Evolutionary conservation across 352 stramenopile genomes (phyloP).

Genomic region (Globisporangium lucens): DNA sequence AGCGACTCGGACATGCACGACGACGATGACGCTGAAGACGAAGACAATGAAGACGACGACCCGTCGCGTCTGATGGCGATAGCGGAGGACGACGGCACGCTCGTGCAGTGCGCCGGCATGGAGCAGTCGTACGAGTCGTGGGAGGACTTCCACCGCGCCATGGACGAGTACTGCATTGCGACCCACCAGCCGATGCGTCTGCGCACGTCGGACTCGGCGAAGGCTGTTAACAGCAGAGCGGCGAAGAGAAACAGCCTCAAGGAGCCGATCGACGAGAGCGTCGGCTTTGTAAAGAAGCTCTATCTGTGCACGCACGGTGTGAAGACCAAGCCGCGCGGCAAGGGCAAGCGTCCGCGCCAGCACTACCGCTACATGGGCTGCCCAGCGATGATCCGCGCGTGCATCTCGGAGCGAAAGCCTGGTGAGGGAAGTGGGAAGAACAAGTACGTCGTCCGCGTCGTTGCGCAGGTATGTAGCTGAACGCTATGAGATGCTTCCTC

Average conservation of each 20-base stretch:
- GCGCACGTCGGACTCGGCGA: constrained; percentile 77
- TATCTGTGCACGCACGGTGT: constrained; percentile 83
- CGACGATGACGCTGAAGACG: constrained; percentile 38
- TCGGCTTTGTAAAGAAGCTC: constrained; percentile 84
- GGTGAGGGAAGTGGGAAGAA: constrained; percentile 51
- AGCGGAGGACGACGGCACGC: constrained; percentile 51
- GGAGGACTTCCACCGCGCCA: constrained; percentile 78
- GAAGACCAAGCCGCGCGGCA: constrained; percentile 80
- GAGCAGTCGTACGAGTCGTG: constrained; percentile 81
- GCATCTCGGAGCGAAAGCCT: constrained; percentile 74
- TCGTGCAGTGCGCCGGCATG: constrained; percentile 68
- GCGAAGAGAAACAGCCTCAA: constrained; percentile 85
- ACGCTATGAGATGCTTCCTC: constrained; percentile 3
- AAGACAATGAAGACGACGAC: constrained; percentile 41
- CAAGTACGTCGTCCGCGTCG: constrained; percentile 83
- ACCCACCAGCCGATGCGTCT: constrained; percentile 81
- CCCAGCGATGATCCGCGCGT: constrained; percentile 78
- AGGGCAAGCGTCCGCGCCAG: constrained; percentile 74
- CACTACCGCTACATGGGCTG: constrained; percentile 86
- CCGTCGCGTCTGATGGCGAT: constrained; percentile 42
- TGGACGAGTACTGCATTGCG: constrained; percentile 72
- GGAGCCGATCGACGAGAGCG: constrained; percentile 81
- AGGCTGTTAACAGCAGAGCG: constrained; percentile 70
- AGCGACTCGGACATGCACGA: constrained; percentile 56
- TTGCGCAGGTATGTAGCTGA: constrained; percentile 47